These are phyloP conservation scores for Globisporangium megalacanthum DNA, from an alignment of 352 stramenopile genomes.

Conservation along the genomic window DNA sequence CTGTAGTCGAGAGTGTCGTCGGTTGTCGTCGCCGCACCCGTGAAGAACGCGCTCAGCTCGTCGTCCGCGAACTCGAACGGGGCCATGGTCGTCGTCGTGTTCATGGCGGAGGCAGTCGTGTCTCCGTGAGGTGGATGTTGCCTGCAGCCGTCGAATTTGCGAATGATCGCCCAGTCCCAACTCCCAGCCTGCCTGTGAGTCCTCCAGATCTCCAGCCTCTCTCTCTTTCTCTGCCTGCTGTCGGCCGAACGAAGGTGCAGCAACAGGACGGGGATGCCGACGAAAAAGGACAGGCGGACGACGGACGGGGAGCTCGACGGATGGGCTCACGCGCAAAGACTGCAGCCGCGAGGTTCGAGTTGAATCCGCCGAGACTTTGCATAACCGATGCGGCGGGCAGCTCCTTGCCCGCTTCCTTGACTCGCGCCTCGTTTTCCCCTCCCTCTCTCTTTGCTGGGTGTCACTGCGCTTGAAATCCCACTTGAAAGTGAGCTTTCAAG, in stretches of 20 bases:
- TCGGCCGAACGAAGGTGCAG: not conserved
- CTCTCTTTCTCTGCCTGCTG: too few species aligned
- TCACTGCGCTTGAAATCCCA: not conserved
- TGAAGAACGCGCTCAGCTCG: constrained; percentile 29
- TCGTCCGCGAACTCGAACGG: constrained; percentile 20
- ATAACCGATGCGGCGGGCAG: not conserved
- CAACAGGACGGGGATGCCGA: not conserved
- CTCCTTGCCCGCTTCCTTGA: not conserved
- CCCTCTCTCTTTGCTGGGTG: not conserved
- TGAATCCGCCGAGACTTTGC: constrained; percentile 1
- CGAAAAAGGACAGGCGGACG: too few species aligned
- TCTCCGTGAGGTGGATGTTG: not conserved
- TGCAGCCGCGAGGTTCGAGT: not conserved
- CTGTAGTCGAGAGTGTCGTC: constrained; percentile 14
- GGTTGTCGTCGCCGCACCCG: not conserved
- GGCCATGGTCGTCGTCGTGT: constrained; percentile 20
- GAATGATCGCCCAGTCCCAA: constrained; percentile 15
- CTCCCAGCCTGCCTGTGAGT: not conserved
- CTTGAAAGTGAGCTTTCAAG: too few species aligned
- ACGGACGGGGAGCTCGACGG: not conserved
- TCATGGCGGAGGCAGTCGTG: not conserved
- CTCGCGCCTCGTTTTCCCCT: not conserved
- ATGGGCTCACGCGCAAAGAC: not conserved
- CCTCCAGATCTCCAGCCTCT: not conserved
- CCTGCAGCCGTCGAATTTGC: constrained; percentile 17